phyloP scores from a whole-genome alignment of 179 eudicot species.

The Gypsophila paniculata region DNA sequence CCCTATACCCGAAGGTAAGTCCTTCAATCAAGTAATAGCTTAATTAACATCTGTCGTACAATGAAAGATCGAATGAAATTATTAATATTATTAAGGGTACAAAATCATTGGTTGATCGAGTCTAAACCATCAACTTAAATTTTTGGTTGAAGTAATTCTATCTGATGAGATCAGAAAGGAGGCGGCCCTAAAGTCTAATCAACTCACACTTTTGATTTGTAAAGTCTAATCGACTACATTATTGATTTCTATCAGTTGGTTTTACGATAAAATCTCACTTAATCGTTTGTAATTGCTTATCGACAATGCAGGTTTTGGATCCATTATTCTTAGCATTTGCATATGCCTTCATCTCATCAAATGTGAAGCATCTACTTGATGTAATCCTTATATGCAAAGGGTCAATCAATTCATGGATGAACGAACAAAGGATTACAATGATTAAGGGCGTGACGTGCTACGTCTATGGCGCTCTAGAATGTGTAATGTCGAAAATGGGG shows the following conservation, averaged over 20 bases:
- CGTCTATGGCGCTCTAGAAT: conserved; percentile 39
- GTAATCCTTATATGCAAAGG: conserved; percentile 29
- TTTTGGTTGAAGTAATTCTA: too few relatives aligned
- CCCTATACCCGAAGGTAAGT: conserved; percentile 31
- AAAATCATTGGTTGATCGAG: too few relatives aligned
- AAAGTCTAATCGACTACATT: neutral
- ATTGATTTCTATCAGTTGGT: neutral
- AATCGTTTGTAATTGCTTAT: neutral
- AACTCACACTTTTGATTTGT: too few relatives aligned
- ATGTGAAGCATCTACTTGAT: conserved; percentile 35
- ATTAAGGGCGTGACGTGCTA: conserved; percentile 36
- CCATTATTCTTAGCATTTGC: conserved; percentile 38
- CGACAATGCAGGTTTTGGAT: conserved; percentile 54
- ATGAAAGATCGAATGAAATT: too few relatives aligned
- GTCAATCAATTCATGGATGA: conserved; percentile 29
- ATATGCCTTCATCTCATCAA: conserved; percentile 37
- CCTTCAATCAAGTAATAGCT: too few relatives aligned
- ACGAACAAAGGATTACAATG: conserved; percentile 39
- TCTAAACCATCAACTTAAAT: too few relatives aligned
- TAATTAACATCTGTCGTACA: too few relatives aligned
- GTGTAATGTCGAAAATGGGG: conserved; percentile 35
- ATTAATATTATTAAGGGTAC: too few relatives aligned
- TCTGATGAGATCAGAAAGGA: too few relatives aligned
- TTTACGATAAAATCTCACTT: neutral
- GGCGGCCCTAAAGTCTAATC: too few relatives aligned